Evolutionary conservation across 2,329 filamentous ascomycete species (phyloP).

Genomic region (Chrysoporthe puriensis): DNA sequence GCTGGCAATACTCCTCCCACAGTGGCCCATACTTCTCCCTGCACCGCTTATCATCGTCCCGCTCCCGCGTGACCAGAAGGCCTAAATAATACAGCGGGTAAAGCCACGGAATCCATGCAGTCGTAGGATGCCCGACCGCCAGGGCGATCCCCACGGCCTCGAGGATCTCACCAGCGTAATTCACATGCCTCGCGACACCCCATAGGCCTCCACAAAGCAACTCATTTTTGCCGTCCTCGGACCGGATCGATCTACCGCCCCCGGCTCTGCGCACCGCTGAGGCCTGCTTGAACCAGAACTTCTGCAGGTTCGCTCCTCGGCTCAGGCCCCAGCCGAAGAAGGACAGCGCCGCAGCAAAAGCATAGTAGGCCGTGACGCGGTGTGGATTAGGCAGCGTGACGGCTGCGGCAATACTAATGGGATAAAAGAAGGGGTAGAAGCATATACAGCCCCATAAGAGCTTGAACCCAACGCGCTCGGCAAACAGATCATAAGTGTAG

Average conservation of each 20-base stretch:
- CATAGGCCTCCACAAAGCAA: constrained; percentile 24
- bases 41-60: constrained; percentile 23
- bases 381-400: constrained; percentile 16
- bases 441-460: constrained; percentile 24
- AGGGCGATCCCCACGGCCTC: constrained; percentile 23
- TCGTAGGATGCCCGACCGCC: constrained; percentile 15
- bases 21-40: constrained; percentile 23
- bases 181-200: constrained; percentile 22
- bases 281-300: constrained; percentile 22
- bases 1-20: constrained; percentile 25
- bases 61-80: constrained; percentile 18
- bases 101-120: constrained; percentile 15
- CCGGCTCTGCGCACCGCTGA: background rate
- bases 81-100: constrained; percentile 24
- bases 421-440: constrained; percentile 26
- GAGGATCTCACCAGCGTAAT: constrained; percentile 25
- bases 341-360: constrained; percentile 13
- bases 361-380: constrained; percentile 2
- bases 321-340: constrained; percentile 23
- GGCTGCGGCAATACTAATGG: constrained; percentile 8
- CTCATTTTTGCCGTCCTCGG: constrained; percentile 21
- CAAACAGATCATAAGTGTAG: constrained; percentile 27
- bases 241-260: background rate
- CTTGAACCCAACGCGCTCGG: constrained; percentile 23
- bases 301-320: constrained; percentile 22